These are phyloP conservation scores for Andrographis paniculata DNA, from an alignment of 305 asterid genomes.

Conservation along the genomic window DNA sequence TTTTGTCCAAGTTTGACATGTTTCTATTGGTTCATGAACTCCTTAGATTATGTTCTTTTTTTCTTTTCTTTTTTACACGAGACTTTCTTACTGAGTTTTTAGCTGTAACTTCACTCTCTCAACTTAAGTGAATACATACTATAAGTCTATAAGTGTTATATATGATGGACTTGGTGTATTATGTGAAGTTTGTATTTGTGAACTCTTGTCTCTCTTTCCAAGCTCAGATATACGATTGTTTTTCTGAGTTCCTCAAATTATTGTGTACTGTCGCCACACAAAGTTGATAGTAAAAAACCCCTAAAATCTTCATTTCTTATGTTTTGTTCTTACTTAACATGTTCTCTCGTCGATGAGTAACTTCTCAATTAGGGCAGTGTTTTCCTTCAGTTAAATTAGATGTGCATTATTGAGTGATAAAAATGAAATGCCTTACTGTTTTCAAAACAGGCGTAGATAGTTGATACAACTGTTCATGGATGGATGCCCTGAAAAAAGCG, in stretches of 20 bases:
- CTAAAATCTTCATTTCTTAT: no score
- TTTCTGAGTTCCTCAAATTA: no score
- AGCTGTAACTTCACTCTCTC: neutral
- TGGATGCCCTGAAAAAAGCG: constrained; percentile 31
- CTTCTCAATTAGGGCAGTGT: constrained; percentile 2
- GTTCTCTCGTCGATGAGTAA: no score
- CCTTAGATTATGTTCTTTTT: neutral
- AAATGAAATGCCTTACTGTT: constrained; percentile 9
- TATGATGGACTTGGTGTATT: neutral
- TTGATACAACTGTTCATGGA: constrained; percentile 28
- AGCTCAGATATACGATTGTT: no score
- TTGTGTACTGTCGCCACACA: no score
- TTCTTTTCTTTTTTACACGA: neutral
- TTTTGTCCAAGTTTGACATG: neutral
- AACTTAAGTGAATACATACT: no score
- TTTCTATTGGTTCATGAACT: neutral
- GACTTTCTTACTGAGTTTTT: neutral
- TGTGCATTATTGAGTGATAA: neutral
- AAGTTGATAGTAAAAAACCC: no score
- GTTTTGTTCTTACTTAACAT: no score
- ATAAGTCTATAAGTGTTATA: neutral
- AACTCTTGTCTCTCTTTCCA: no score
- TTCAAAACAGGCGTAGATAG: constrained; percentile 19
- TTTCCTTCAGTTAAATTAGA: neutral
- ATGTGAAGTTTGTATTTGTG: no score